Percentiles rank a stretch among this genome's conserved stretches.
Evolutionary conservation across 2,329 filamentous ascomycete species (phyloP).

Genomic region (Penicillium glabrum): DNA sequence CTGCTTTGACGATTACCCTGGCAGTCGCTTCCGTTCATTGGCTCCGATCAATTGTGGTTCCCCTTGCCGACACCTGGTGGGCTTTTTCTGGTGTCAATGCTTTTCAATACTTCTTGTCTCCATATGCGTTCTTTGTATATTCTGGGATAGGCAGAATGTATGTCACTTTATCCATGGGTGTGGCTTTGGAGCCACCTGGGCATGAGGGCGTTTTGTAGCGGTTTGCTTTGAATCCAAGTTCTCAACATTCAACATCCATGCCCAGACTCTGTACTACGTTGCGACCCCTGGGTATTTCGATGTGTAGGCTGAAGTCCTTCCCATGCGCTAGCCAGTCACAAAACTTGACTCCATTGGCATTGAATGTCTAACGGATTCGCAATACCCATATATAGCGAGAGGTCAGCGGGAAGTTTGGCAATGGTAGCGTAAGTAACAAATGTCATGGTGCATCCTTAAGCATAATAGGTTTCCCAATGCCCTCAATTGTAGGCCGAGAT

Average conservation of each 20-base stretch:
- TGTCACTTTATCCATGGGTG: slow-evolving; percentile 10
- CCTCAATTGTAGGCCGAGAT: background rate
- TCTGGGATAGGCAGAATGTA: slow-evolving; percentile 1
- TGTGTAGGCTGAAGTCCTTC: too few relatives aligned
- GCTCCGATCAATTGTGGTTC: background rate
- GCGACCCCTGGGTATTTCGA: too few relatives aligned
- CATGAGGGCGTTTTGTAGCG: slow-evolving; percentile 11
- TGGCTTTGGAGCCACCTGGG: slow-evolving; percentile 11
- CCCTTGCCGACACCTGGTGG: background rate
- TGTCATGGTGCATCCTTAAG: too few relatives aligned
- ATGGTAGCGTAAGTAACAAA: too few relatives aligned
- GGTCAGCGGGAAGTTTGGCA: too few relatives aligned
- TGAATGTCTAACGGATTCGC: too few relatives aligned
- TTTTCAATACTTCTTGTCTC: background rate
- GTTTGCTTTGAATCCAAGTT: background rate
- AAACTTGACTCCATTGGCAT: too few relatives aligned
- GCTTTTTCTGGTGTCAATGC: background rate
- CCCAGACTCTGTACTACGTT: background rate
- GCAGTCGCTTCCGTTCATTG: background rate
- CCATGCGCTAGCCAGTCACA: too few relatives aligned
- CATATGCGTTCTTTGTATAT: background rate
- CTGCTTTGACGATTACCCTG: background rate
- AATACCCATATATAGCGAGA: too few relatives aligned
- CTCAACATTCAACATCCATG: background rate
- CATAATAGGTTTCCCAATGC: too few relatives aligned